Base-by-base conservation (phyloP, 2,329 filamentous ascomycete genomes). In the Tolypocladium ovalisporum region DNA sequence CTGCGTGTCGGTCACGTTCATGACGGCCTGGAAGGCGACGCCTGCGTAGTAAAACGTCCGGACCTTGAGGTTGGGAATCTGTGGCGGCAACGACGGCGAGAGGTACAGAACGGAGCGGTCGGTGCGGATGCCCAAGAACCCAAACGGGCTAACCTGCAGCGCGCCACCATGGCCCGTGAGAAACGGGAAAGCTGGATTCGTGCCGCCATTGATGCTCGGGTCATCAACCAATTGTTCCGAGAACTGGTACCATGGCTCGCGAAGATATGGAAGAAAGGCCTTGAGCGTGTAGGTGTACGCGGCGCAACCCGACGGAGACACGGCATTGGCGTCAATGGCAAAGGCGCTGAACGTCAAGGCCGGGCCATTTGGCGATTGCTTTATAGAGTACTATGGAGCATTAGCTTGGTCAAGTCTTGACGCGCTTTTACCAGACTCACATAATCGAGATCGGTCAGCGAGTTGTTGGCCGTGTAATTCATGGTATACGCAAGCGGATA, bases 331-430 rank as follows among this genome's bases (percentile, higher is more conserved):
- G 12, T 84, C 81, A 54, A 88, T 82, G 59, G 82, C 82, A 68
- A 87, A 88, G 17, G 87, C 83, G 15, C 84, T 83, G 68, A 85
- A 89, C 1, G 86, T 89, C 87, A 89, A 89, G 8, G 82, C 86
- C 0, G 86, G 87, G 0, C 87, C 86, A 61, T 87, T 79, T 0
- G 79, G 72, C 19, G 66, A 67, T 15, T 65, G 65, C n/a, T 66
- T 65, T 54, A 64, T 73, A 71, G 63, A 54, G 56, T 67, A 68
- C 63, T 65, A 17, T 5, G 1, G 10, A n/a, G 19, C 8, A 34
- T 51, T 34, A 51, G 47, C 47, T 49, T 12, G 27, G 36, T 13
- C 36, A 37, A 37, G 36, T n/a, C n/a, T n/a, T n/a, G n/a, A n/a
- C n/a, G n/a, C n/a, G n/a, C n/a, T n/a, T n/a, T n/a, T 10, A 4